These are phyloP conservation scores for Fusarium lyarnte DNA, from an alignment of 2,329 filamentous ascomycete species.

Conservation along the genomic window DNA sequence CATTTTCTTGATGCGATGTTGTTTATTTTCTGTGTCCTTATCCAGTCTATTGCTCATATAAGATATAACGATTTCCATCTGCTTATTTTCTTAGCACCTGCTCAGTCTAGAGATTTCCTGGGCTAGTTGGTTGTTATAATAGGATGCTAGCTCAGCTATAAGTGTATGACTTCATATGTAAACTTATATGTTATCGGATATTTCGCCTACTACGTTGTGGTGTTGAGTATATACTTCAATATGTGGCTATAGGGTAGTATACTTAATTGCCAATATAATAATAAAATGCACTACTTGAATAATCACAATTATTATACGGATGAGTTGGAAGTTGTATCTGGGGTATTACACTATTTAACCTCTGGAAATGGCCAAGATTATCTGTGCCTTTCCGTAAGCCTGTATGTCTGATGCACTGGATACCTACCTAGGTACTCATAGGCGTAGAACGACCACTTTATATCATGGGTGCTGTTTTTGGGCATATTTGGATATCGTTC, in stretches of 20 bases:
- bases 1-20: too few relatives aligned
- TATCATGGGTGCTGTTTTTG: neutral
- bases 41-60: neutral
- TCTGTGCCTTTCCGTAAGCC: neutral
- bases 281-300: neutral
- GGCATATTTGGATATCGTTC: neutral
- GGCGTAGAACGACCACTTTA: neutral
- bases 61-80: neutral
- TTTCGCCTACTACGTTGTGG: neutral
- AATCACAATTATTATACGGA: neutral
- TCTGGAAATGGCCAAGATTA: neutral
- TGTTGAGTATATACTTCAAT: neutral
- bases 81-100: neutral
- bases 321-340: neutral
- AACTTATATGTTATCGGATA: neutral
- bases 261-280: neutral
- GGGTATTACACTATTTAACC: neutral
- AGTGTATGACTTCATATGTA: neutral
- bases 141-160: neutral
- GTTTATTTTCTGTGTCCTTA: too few relatives aligned
- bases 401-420: neutral
- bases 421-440: too few relatives aligned
- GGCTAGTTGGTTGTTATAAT: neutral
- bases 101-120: neutral
- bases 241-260: neutral